These are phyloP conservation scores for Colletotrichum nymphaeae DNA, from an alignment of 2,329 filamentous ascomycete species.

Conservation along the genomic window DNA sequence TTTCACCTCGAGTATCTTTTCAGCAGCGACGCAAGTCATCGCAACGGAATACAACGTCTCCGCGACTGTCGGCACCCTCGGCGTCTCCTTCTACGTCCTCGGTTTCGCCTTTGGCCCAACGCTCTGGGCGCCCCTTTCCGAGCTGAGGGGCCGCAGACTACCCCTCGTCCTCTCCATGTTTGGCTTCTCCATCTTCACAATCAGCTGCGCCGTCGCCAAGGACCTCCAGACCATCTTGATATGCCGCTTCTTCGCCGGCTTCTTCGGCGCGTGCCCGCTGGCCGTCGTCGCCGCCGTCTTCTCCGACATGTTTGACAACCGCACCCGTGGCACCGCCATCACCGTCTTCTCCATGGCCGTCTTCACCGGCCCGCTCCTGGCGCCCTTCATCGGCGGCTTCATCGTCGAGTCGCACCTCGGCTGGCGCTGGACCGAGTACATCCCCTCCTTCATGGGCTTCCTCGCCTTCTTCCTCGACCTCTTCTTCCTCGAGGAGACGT, in stretches of 20 bases:
- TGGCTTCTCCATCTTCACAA: constrained; percentile 76
- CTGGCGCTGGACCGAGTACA: constrained; percentile 81
- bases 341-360: constrained; percentile 71
- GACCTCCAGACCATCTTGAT: constrained; percentile 77
- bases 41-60: constrained; percentile 70
- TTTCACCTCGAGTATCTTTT: constrained; percentile 83
- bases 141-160: constrained; percentile 75
- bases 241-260: constrained; percentile 79
- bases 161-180: constrained; percentile 72
- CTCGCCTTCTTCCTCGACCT: constrained; percentile 68
- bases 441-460: constrained; percentile 72
- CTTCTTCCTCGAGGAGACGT: constrained; percentile 75
- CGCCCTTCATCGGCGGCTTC: constrained; percentile 77
- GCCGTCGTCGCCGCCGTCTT: constrained; percentile 78
- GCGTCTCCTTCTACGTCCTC: constrained; percentile 77
- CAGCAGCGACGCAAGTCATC: constrained; percentile 70
- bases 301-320: constrained; percentile 77
- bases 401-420: constrained; percentile 71
- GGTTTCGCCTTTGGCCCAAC: constrained; percentile 79
- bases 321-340: constrained; percentile 68
- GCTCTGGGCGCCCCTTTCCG: constrained; percentile 79
- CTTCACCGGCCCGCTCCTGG: constrained; percentile 75
- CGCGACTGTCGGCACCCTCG: constrained; percentile 71
- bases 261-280: constrained; percentile 76
- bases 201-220: constrained; percentile 73